A percentile compares a stretch with the other conserved stretches of the same genome.
These are phyloP conservation scores for Russula earlei DNA, from an alignment of 768 basidiomycete species.

Conservation along the genomic window DNA sequence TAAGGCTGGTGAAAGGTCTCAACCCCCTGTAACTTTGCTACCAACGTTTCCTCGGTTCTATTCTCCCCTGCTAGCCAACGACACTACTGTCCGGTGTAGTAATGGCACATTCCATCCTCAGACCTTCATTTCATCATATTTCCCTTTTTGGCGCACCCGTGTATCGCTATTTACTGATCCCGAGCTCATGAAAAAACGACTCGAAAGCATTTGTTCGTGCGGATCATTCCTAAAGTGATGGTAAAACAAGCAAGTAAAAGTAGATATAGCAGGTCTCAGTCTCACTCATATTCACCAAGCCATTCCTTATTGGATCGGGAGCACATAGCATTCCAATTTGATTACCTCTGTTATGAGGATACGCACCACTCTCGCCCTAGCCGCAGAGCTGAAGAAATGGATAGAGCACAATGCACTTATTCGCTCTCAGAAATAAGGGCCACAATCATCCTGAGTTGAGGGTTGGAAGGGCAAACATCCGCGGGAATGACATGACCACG, in stretches of 20 bases:
- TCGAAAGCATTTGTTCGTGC: conserved; percentile 11
- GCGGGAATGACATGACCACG: conserved; percentile 23
- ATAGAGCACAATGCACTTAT: conserved; percentile 17
- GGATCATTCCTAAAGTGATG: conserved; percentile 10
- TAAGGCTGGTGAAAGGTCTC: neutral
- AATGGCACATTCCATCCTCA: neutral
- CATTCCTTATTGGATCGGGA: conserved; percentile 1
- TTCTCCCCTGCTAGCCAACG: neutral
- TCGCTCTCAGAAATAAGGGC: conserved; percentile 41
- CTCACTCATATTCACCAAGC: conserved; percentile 4
- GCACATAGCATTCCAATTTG: neutral
- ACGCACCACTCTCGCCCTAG: neutral
- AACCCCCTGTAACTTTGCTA: neutral
- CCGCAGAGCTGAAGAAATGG: neutral
- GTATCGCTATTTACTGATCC: neutral
- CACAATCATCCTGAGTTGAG: conserved; percentile 38
- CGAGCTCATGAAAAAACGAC: neutral
- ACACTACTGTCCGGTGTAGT: conserved; percentile 6
- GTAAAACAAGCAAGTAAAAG: conserved; percentile 21
- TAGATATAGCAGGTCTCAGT: conserved; percentile 18
- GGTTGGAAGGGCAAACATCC: neutral
- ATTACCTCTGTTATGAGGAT: neutral
- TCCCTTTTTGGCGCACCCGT: neutral
- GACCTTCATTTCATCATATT: neutral
- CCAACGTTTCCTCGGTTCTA: neutral